A percentile compares a stretch with the other conserved stretches of the same genome.
Evolutionary conservation across 345 rosid genomes (phyloP).

Genomic region (Eucalyptus curtisii): DNA sequence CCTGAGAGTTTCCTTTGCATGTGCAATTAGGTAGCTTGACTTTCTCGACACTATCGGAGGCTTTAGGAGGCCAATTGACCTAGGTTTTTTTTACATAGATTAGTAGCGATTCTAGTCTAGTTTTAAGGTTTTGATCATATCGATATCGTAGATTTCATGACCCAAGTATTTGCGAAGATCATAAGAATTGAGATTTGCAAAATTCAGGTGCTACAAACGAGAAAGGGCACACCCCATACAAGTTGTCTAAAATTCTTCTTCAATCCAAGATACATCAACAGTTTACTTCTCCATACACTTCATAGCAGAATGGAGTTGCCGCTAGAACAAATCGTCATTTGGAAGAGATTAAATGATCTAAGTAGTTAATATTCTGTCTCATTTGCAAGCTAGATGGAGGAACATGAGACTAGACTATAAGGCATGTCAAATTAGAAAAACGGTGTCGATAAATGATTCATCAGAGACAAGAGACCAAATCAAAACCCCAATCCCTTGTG

Average conservation of each 20-base stretch:
- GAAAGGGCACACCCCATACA: neutral
- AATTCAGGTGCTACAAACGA: neutral
- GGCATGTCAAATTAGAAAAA: neutral
- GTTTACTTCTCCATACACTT: neutral
- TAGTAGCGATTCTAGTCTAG: neutral
- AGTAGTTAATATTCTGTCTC: neutral
- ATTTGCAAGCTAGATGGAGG: neutral
- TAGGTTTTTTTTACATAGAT: neutral
- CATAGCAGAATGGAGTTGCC: neutral
- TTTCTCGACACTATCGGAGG: neutral
- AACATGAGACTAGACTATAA: neutral
- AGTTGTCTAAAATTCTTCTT: neutral
- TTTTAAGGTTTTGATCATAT: neutral
- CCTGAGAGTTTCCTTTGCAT: neutral
- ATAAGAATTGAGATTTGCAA: neutral
- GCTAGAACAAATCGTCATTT: neutral
- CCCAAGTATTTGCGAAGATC: neutral
- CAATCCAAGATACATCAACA: neutral
- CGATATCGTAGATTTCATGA: neutral
- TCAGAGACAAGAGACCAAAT: too few relatives aligned
- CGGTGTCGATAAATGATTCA: neutral
- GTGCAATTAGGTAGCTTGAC: neutral
- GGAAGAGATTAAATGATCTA: neutral
- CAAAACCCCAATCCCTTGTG: too few relatives aligned
- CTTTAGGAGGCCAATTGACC: neutral